Percentiles rank a stretch among this genome's conserved stretches.
Evolutionary conservation across 2,329 filamentous ascomycete genomes (phyloP).

Genomic region (Ilyonectria mors-panacis): DNA sequence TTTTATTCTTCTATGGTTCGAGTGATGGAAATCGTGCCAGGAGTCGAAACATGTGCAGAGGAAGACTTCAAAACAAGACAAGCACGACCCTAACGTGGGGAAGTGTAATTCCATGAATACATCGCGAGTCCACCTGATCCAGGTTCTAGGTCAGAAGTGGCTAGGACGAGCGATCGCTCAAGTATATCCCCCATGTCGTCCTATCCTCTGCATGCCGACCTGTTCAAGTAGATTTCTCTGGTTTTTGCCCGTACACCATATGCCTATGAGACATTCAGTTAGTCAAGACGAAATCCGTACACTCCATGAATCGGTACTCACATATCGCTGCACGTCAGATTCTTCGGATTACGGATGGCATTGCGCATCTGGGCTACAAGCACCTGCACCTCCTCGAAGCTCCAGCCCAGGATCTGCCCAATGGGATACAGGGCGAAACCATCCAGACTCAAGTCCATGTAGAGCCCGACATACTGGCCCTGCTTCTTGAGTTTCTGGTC

Average conservation of each 20-base stretch:
- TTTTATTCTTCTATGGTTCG: too few species aligned
- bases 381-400: conserved; percentile 17
- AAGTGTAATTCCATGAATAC: too few species aligned
- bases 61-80: too few species aligned
- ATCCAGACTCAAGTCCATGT: conserved; percentile 31
- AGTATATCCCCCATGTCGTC: too few species aligned
- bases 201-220: too few species aligned
- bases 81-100: too few species aligned
- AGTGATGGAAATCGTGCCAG: too few species aligned
- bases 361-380: conserved; percentile 27
- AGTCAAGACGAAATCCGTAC: not conserved
- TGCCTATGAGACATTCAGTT: not conserved
- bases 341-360: conserved; percentile 14
- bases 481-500: conserved; percentile 30
- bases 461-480: conserved; percentile 31
- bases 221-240: not conserved
- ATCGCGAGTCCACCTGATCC: too few species aligned
- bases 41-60: not conserved
- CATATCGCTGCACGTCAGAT: conserved; percentile 15
- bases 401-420: conserved; percentile 27
- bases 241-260: conserved; percentile 12
- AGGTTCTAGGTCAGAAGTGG: too few species aligned
- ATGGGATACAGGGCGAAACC: conserved; percentile 27
- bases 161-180: too few species aligned
- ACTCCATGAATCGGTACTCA: not conserved